These are phyloP conservation scores for Aureobasidium musti DNA, from an alignment of 2,329 filamentous ascomycete genomes.

Conservation along the genomic window DNA sequence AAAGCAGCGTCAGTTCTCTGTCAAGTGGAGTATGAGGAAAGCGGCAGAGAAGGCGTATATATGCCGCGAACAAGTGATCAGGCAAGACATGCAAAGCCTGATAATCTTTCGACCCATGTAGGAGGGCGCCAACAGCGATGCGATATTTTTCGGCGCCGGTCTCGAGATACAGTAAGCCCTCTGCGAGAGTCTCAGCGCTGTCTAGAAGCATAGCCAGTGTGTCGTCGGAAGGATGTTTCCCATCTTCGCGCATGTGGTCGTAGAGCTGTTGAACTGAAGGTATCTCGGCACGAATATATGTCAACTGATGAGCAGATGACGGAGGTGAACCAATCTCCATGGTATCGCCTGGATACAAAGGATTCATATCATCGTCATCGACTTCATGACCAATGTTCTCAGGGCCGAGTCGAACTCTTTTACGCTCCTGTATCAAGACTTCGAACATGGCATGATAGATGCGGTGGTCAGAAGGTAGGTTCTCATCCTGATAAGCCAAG, in stretches of 20 bases:
- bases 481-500: conserved; percentile 55
- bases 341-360: conserved; percentile 60
- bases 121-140: conserved; percentile 9
- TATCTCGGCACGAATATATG: conserved; percentile 62
- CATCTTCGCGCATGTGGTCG: conserved; percentile 56
- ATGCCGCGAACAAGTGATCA: conserved; percentile 52
- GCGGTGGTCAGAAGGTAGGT: conserved; percentile 41
- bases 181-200: conserved; percentile 52
- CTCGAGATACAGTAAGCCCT: conserved; percentile 54
- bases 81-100: conserved; percentile 34
- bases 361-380: conserved; percentile 32
- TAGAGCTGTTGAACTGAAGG: conserved; percentile 63
- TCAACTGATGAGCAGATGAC: conserved; percentile 64
- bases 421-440: conserved; percentile 52
- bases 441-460: conserved; percentile 60
- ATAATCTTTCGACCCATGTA: conserved; percentile 31
- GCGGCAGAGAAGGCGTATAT: conserved; percentile 55
- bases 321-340: conserved; percentile 58
- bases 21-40: conserved; percentile 43
- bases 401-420: conserved; percentile 25
- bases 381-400: conserved; percentile 5
- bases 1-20: background rate
- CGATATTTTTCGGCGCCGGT: background rate
- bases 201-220: conserved; percentile 59
- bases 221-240: conserved; percentile 32